Evolutionary conservation across 1,139 yeast genomes (phyloP).

Genomic region (Nakaseomyces nivariensis): DNA sequence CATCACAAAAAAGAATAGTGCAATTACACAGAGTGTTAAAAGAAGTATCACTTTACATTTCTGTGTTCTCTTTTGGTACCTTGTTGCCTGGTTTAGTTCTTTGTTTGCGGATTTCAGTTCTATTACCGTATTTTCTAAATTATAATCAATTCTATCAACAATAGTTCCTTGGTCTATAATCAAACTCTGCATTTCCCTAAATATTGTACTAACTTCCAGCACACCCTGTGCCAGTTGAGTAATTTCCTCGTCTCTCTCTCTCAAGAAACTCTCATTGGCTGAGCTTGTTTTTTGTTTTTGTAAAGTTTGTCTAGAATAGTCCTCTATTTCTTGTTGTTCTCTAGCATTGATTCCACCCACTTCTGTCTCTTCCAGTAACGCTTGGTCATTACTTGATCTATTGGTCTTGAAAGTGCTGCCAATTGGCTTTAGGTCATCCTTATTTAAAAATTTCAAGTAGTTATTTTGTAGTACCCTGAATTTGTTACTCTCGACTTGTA

Average conservation of each 20-base stretch:
- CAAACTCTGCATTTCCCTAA: slow-evolving; percentile 83
- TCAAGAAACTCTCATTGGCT: slow-evolving; percentile 31
- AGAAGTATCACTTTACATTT: slow-evolving; percentile 82
- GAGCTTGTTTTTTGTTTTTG: slow-evolving; percentile 31
- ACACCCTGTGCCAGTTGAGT: slow-evolving; percentile 89
- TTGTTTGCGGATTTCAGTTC: slow-evolving; percentile 70
- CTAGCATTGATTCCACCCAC: slow-evolving; percentile 18
- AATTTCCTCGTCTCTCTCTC: slow-evolving; percentile 81
- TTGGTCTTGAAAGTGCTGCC: slow-evolving; percentile 8
- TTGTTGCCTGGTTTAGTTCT: slow-evolving; percentile 66
- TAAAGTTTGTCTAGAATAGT: slow-evolving; percentile 37
- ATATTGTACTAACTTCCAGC: slow-evolving; percentile 82
- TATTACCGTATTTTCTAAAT: slow-evolving; percentile 66
- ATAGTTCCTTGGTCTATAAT: slow-evolving; percentile 94
- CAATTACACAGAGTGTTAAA: slow-evolving; percentile 58
- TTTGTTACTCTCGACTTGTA: slow-evolving; percentile 65
- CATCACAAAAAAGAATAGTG: slow-evolving; percentile 59
- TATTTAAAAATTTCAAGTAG: slow-evolving; percentile 63
- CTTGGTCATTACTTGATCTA: slow-evolving; percentile 4
- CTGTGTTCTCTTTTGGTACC: slow-evolving; percentile 78
- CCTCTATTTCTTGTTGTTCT: slow-evolving; percentile 30
- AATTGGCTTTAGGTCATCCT: slow-evolving; percentile 48
- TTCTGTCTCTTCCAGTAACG: slow-evolving; percentile 12
- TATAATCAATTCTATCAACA: slow-evolving; percentile 86
- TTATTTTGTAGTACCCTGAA: slow-evolving; percentile 84